Percentiles rank a stretch among this genome's conserved stretches.
These are phyloP conservation scores for Suillus decipiens DNA, from an alignment of 768 basidiomycete species.

Conservation along the genomic window DNA sequence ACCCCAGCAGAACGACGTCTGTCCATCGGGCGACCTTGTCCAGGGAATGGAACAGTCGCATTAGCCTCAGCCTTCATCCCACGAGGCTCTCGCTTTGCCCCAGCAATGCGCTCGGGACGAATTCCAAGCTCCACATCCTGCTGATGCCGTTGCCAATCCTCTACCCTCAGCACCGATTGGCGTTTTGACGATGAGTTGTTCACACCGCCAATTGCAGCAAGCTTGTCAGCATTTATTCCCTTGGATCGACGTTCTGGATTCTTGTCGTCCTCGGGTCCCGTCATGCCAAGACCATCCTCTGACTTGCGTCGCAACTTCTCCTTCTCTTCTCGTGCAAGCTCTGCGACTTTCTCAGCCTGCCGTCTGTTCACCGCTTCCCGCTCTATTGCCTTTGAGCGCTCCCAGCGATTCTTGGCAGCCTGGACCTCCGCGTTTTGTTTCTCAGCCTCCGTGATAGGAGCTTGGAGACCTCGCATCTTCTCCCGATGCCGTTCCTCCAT, in stretches of 20 bases:
- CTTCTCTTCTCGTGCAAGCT: conserved; percentile 51
- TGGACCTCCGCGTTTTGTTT: conserved; percentile 74
- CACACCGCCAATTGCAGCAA: conserved; percentile 42
- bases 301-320: conserved; percentile 38
- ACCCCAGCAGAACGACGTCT: conserved; percentile 32
- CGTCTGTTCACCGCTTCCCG: conserved; percentile 71
- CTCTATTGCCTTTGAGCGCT: conserved; percentile 71
- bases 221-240: conserved; percentile 57
- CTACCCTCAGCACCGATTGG: conserved; percentile 76
- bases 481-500: conserved; percentile 83
- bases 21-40: conserved; percentile 28
- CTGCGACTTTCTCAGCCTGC: conserved; percentile 68
- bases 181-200: conserved; percentile 50
- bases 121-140: conserved; percentile 42
- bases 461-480: conserved; percentile 81
- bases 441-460: conserved; percentile 78
- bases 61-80: background rate
- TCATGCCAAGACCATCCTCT: conserved; percentile 42
- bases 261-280: conserved; percentile 35
- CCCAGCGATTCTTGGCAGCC: conserved; percentile 83
- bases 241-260: conserved; percentile 42
- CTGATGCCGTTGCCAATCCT: conserved; percentile 83
- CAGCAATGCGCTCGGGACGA: conserved; percentile 24
- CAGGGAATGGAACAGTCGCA: conserved; percentile 37
- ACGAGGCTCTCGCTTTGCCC: conserved; percentile 28